Conservation (phyloP, 495 filamentous ascomycete genomes). For the Cercophora newfieldiana region DNA sequence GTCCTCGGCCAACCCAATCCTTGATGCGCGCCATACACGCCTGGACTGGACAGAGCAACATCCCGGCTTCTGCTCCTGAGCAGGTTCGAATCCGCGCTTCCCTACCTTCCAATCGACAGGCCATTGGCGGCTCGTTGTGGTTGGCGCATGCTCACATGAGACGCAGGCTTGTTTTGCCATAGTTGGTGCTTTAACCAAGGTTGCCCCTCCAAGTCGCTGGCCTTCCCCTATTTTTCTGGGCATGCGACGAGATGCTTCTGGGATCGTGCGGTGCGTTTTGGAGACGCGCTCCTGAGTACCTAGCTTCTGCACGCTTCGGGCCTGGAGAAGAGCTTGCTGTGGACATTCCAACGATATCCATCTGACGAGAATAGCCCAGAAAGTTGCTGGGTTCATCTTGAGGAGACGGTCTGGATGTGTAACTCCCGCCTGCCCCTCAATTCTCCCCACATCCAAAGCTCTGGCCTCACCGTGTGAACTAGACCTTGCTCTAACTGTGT, state of each 20-base stretch:
- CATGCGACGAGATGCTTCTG: neutral
- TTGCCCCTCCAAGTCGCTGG: neutral
- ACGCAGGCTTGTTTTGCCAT: slow-evolving; percentile 15
- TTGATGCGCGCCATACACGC: neutral
- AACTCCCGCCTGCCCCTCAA: slow-evolving; percentile 11
- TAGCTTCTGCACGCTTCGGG: neutral
- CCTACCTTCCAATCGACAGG: neutral
- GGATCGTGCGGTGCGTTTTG: neutral
- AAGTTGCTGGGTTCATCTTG: neutral
- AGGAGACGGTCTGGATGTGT: slow-evolving; percentile 11
- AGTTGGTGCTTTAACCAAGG: slow-evolving; percentile 2
- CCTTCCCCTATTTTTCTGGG: slow-evolving; percentile 1
- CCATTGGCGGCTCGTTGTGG: slow-evolving; percentile 9
- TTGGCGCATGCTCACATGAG: slow-evolving; percentile 11
- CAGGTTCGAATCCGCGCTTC: neutral
- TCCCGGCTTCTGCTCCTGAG: neutral
- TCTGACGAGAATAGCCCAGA: neutral
- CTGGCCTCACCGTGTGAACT: slow-evolving; percentile 1
- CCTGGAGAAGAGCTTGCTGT: neutral
- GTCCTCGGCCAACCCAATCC: neutral
- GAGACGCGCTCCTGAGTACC: neutral
- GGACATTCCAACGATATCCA: neutral
- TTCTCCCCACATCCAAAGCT: slow-evolving; percentile 10
- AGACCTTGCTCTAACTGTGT: neutral
- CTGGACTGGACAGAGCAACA: neutral